Conservation (phyloP, 1,284 basidiomycete species). For the Xerocomus nothofagi region DNA sequence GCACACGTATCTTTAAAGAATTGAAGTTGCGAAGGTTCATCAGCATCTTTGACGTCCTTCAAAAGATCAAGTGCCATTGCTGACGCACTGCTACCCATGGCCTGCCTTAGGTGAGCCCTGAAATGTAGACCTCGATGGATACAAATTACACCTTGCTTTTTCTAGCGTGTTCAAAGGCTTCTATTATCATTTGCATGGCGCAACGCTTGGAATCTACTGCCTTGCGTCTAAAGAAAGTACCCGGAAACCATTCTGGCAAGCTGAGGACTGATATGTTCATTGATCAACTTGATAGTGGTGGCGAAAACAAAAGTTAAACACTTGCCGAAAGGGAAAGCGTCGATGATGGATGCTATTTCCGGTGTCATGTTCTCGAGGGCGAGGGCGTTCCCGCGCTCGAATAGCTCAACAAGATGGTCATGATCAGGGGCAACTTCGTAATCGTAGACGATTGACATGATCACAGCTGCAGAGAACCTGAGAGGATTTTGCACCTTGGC, state of each 20-base stretch:
- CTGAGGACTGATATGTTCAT: constrained; percentile 16
- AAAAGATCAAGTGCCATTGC: constrained; percentile 23
- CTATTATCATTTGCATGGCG: constrained; percentile 19
- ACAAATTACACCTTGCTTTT: constrained; percentile 16
- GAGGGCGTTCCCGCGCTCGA: constrained; percentile 17
- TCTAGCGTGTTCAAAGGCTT: constrained; percentile 21
- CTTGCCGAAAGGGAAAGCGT: constrained; percentile 25
- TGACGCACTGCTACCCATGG: constrained; percentile 3
- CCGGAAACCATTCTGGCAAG: constrained; percentile 31
- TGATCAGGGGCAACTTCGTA: constrained; percentile 19
- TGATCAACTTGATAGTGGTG: neutral
- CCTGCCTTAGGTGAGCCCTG: constrained; percentile 11
- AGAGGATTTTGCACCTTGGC: neutral
- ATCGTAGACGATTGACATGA: constrained; percentile 29
- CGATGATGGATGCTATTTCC: constrained; percentile 19
- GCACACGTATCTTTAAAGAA: constrained; percentile 20
- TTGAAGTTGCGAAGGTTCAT: constrained; percentile 7
- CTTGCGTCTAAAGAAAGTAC: constrained; percentile 12
- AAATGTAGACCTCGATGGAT: neutral
- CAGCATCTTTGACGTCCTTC: neutral
- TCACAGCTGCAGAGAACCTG: constrained; percentile 25
- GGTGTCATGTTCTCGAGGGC: constrained; percentile 18
- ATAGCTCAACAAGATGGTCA: constrained; percentile 23
- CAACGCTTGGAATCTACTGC: constrained; percentile 17
- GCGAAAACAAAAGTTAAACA: neutral